Evolutionary conservation across 2,329 filamentous ascomycete genomes (phyloP).

Genomic region (Colletotrichum shisoi): DNA sequence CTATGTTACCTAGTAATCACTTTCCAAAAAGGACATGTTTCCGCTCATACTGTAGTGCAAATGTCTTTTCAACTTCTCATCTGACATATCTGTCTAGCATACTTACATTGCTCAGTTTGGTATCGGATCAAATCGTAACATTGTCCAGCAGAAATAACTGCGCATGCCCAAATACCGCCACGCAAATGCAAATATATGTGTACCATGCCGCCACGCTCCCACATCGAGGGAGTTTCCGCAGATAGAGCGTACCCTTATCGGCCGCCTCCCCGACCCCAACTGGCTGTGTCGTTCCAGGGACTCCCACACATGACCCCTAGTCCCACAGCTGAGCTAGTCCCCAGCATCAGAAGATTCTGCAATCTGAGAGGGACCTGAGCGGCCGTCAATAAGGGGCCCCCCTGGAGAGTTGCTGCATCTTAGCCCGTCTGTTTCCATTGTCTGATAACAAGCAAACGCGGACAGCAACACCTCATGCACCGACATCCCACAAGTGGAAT

Average conservation of each 20-base stretch:
- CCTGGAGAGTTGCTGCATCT: constrained; percentile 37
- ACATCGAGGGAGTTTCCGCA: background rate
- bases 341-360: constrained; percentile 40
- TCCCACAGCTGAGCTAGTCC: constrained; percentile 29
- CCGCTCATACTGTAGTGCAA: background rate
- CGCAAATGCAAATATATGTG: constrained; percentile 24
- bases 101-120: constrained; percentile 32
- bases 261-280: background rate
- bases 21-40: no score
- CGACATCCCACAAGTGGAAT: background rate
- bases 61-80: constrained; percentile 3
- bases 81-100: constrained; percentile 26
- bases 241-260: background rate
- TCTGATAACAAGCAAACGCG: constrained; percentile 39
- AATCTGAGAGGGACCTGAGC: constrained; percentile 41
- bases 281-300: background rate
- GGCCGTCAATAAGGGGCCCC: constrained; percentile 39
- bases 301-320: constrained; percentile 11
- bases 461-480: constrained; percentile 8
- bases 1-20: background rate
- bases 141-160: constrained; percentile 15
- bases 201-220: background rate
- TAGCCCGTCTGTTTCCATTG: constrained; percentile 40
- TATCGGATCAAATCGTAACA: constrained; percentile 34
- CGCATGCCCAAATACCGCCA: constrained; percentile 28